Evolutionary conservation across 2,329 filamentous ascomycete genomes (phyloP).

Genomic region (Hypomyces perniciosus): DNA sequence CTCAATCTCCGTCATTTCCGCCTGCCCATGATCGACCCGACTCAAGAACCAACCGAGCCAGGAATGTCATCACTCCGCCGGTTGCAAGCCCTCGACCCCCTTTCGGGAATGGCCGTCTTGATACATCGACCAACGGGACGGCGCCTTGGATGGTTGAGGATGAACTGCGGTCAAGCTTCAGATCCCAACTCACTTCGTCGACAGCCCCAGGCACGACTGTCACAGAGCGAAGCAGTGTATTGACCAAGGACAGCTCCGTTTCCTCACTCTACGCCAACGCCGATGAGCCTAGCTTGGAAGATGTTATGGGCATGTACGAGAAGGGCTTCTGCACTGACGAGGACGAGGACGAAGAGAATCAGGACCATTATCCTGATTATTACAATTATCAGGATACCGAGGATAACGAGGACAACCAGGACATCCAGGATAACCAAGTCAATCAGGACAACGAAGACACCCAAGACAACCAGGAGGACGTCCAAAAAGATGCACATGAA

Average conservation of each 20-base stretch:
- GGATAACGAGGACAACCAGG: background rate
- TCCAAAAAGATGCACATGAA: slow-evolving; percentile 23
- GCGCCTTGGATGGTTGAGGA: slow-evolving; percentile 45
- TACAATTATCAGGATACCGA: background rate
- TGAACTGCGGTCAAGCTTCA: slow-evolving; percentile 50
- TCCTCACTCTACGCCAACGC: slow-evolving; percentile 51
- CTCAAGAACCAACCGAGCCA: slow-evolving; percentile 23
- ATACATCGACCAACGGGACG: slow-evolving; percentile 30
- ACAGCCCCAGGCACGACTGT: slow-evolving; percentile 54
- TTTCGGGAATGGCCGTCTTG: slow-evolving; percentile 22
- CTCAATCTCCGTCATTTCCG: slow-evolving; percentile 36
- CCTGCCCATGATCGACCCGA: slow-evolving; percentile 37
- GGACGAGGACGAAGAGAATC: slow-evolving; percentile 29
- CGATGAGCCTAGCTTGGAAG: slow-evolving; percentile 57
- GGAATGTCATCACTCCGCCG: slow-evolving; percentile 23
- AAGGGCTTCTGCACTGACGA: slow-evolving; percentile 50
- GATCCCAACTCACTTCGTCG: slow-evolving; percentile 50
- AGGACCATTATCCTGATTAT: slow-evolving; percentile 13
- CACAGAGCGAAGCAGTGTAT: slow-evolving; percentile 78
- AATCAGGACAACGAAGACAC: slow-evolving; percentile 29
- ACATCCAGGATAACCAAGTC: background rate
- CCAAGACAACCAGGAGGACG: slow-evolving; percentile 35
- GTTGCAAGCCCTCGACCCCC: slow-evolving; percentile 23
- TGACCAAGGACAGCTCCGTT: slow-evolving; percentile 72
- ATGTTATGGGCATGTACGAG: slow-evolving; percentile 67